Evolutionary conservation across 495 filamentous ascomycete species (phyloP).

Genomic region (Annulohypoxylon bovei): DNA sequence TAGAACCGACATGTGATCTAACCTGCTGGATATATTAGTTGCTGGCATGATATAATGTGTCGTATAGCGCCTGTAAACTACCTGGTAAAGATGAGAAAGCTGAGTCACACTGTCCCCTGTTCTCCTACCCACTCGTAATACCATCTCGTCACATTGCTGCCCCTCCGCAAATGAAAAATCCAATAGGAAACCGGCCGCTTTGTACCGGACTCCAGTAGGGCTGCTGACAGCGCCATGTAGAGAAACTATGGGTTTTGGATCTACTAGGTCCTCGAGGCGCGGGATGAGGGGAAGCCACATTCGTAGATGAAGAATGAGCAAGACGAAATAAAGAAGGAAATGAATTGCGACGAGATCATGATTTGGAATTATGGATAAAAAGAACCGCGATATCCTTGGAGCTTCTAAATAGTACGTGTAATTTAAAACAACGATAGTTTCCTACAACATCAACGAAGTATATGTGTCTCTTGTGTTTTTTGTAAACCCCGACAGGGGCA

Average conservation of each 20-base stretch:
- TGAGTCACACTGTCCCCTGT: conserved; percentile 23
- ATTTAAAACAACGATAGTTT: not conserved
- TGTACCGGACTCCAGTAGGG: conserved; percentile 25
- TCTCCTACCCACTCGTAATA: conserved; percentile 21
- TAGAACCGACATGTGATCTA: not conserved
- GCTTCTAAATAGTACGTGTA: not conserved
- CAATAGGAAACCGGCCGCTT: conserved; percentile 28
- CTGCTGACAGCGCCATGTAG: conserved; percentile 15
- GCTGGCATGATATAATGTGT: too few relatives aligned
- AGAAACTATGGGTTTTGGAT: not conserved
- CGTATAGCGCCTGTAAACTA: not conserved
- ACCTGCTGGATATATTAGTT: not conserved
- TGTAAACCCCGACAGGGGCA: not conserved
- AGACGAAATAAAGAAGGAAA: not conserved
- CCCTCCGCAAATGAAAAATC: conserved; percentile 23
- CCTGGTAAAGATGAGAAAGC: not conserved
- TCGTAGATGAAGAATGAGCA: not conserved
- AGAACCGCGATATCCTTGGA: not conserved
- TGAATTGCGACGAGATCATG: not conserved
- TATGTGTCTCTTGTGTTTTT: not conserved
- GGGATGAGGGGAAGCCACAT: conserved; percentile 7
- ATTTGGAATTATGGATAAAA: not conserved
- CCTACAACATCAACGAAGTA: not conserved
- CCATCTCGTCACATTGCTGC: conserved; percentile 27
- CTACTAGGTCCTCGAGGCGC: not conserved